phyloP scores from a whole-genome alignment of 2,329 filamentous ascomycete genomes.

The Cladosporium sp. region DNA sequence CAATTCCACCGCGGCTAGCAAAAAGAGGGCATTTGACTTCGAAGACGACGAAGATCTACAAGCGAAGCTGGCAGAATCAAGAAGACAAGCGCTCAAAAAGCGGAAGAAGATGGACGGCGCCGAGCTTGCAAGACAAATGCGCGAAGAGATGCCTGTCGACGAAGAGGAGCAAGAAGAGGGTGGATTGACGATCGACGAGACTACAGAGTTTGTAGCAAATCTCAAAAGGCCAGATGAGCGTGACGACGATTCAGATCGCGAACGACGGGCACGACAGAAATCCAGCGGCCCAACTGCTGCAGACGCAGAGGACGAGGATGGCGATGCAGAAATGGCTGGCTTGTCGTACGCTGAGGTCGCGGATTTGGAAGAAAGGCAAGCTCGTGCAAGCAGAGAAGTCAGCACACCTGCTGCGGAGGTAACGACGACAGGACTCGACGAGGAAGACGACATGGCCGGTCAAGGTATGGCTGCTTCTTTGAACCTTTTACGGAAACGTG shows the following conservation, averaged over 20 bases:
- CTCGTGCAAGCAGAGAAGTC: conserved; percentile 41
- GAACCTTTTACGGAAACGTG: conserved; percentile 77
- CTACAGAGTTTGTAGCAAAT: conserved; percentile 87
- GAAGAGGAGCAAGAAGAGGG: conserved; percentile 51
- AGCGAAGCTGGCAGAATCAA: conserved; percentile 75
- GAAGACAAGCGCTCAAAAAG: conserved; percentile 82
- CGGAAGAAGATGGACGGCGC: conserved; percentile 81
- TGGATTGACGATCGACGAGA: conserved; percentile 91
- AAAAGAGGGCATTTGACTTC: conserved; percentile 64
- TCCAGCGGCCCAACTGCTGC: conserved; percentile 7
- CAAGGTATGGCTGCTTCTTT: conserved; percentile 76
- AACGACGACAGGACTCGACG: conserved; percentile 70
- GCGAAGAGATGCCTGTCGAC: conserved; percentile 63
- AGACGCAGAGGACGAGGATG: conserved; percentile 44
- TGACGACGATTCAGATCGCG: conserved; percentile 33
- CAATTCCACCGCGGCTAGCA: conserved; percentile 34
- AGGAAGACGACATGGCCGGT: conserved; percentile 73
- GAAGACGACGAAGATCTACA: conserved; percentile 87
- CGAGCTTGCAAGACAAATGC: conserved; percentile 77
- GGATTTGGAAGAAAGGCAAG: conserved; percentile 43
- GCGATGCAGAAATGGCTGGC: conserved; percentile 34
- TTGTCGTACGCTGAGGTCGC: conserved; percentile 38
- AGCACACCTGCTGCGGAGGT: conserved; percentile 39
- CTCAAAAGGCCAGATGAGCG: conserved; percentile 64
- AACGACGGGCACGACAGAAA: conserved; percentile 26